These are phyloP conservation scores for Talaromyces sp. DNA, from an alignment of 2,329 filamentous ascomycete genomes.

Conservation along the genomic window DNA sequence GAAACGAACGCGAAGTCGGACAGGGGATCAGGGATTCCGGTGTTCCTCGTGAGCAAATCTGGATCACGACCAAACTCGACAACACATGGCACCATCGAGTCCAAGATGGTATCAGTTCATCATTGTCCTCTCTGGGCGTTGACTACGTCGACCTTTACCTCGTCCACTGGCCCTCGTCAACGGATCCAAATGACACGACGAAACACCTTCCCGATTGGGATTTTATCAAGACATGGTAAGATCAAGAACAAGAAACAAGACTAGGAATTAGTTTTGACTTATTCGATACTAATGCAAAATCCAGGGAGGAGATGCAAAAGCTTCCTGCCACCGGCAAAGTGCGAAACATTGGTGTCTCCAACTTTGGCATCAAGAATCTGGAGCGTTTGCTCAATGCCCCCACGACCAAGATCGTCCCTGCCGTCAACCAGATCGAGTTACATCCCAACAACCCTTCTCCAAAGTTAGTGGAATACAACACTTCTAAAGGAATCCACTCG, in stretches of 20 bases:
- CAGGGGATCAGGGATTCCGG: slow-evolving; percentile 61
- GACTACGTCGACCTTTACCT: slow-evolving; percentile 70
- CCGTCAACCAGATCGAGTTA: slow-evolving; percentile 50
- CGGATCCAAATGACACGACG: slow-evolving; percentile 44
- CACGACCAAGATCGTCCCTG: slow-evolving; percentile 52
- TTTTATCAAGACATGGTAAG: slow-evolving; percentile 69
- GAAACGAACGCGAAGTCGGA: slow-evolving; percentile 64
- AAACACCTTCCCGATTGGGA: slow-evolving; percentile 74
- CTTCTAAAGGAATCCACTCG: slow-evolving; percentile 50
- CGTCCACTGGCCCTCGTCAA: slow-evolving; percentile 61
- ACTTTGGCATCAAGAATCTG: slow-evolving; percentile 76
- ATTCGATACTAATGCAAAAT: slow-evolving; percentile 20
- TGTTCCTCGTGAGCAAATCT: slow-evolving; percentile 61
- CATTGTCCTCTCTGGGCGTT: slow-evolving; percentile 58
- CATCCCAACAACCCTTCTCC: slow-evolving; percentile 68
- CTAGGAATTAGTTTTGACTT: slow-evolving; percentile 50
- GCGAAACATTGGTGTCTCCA: slow-evolving; percentile 77
- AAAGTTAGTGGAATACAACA: slow-evolving; percentile 48
- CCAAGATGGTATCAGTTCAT: slow-evolving; percentile 56
- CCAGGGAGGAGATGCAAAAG: slow-evolving; percentile 48
- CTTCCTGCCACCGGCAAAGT: slow-evolving; percentile 54
- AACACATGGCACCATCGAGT: slow-evolving; percentile 61
- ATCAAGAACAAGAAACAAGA: background rate
- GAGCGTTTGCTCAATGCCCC: slow-evolving; percentile 66
- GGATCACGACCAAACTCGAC: slow-evolving; percentile 65